Base-by-base conservation (phyloP, 768 basidiomycete genomes). In the Suillus ampliporus region DNA sequence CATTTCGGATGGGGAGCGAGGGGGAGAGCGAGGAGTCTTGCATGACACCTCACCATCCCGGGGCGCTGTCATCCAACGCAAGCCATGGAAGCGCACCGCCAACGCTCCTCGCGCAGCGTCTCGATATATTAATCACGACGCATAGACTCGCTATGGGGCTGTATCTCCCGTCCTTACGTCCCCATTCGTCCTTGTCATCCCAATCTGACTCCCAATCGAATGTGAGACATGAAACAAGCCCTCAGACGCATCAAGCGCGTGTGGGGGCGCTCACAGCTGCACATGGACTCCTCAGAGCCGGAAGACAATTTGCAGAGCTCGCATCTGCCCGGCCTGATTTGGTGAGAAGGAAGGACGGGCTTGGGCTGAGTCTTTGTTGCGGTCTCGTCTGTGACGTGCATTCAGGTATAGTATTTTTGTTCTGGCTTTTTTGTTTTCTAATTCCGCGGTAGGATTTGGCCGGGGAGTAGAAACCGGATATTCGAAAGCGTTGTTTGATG, bases 121-220 rank as follows among this genome's bases (percentile, higher is more conserved):
- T 84, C 74, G 86, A 90, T 65, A 75, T 92, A 54, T 80, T 82
- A 1, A 82, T 90, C 48, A 78, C 84, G 57, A 86, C 87, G 5
- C 82, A 90, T 65, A 75, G 85, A 43, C 71, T 92, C 58, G 78
- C 90, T 59, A 75, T 91, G 65, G 86, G 85, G 73, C 77, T 85
- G 7, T 92, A 88, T 70, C 70, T 86, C n/a, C 91, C 91, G 0
- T 90, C 91, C 74, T 73, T 91, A 63, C 77, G 80, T 15, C 76
- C 77, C 8, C 53, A 38, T 17, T 38, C 53, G 21, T 23, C 23
- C 23, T 23, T 23, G 15, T 17, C 34, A 54, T 54, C 53, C 3
- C 50, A 51, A 34, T 72, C 76, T 51, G 68, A 69, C 63, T 40
- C 64, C 41, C 57, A 69, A 60, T 38, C 5, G 9, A 23, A 54